Percentiles rank a stretch among this genome's conserved stretches.
Conservation (phyloP, 805 yeast genomes). For the Pichia nakasei region DNA sequence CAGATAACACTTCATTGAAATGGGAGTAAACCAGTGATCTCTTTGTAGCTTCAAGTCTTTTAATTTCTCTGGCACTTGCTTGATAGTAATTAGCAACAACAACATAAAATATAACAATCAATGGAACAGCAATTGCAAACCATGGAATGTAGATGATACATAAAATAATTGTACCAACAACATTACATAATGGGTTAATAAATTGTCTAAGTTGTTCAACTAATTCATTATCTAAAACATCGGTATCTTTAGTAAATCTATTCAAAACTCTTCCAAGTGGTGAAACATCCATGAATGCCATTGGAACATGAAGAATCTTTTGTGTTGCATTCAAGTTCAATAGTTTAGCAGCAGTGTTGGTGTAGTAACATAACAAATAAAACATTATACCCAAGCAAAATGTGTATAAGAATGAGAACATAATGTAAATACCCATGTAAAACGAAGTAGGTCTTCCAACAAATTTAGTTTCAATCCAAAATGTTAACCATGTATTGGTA, state of each 20-base stretch:
- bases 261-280: conserved; percentile 84
- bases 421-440: conserved; percentile 68
- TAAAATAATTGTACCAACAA: conserved; percentile 55
- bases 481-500: conserved; percentile 73
- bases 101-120: conserved; percentile 37
- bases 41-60: conserved; percentile 64
- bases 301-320: conserved; percentile 64
- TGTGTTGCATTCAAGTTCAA: conserved; percentile 44
- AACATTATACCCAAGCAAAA: conserved; percentile 36
- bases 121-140: conserved; percentile 61
- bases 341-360: conserved; percentile 45
- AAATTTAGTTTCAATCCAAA: conserved; percentile 63
- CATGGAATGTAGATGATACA: conserved; percentile 68
- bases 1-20: conserved; percentile 60
- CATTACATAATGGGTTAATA: conserved; percentile 42
- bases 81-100: conserved; percentile 50
- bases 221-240: conserved; percentile 71
- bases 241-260: conserved; percentile 83
- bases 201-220: conserved; percentile 61
- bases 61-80: conserved; percentile 66
- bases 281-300: conserved; percentile 75
- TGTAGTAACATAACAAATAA: conserved; percentile 37
- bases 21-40: conserved; percentile 65
- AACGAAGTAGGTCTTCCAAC: conserved; percentile 36
- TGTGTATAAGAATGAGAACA: conserved; percentile 45